Percentiles rank a stretch among this genome's conserved stretches.
These are phyloP conservation scores for Rosa lucieae DNA, from an alignment of 306 rosid genomes.

Conservation along the genomic window DNA sequence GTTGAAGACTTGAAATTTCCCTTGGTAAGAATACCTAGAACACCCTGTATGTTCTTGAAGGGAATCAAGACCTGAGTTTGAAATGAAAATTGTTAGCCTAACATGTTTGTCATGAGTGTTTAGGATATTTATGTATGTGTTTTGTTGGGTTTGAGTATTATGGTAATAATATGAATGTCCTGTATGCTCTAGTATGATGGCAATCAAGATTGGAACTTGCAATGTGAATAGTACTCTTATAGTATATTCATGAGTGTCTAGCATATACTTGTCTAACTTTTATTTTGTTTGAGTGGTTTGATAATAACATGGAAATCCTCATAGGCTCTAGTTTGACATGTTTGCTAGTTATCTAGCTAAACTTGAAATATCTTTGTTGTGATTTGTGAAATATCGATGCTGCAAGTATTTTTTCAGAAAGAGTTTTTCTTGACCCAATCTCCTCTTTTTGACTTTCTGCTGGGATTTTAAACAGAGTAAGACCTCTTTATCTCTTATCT, in stretches of 20 bases:
- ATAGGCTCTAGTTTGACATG: background rate
- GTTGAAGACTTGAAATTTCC: too few species aligned
- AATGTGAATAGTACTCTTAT: background rate
- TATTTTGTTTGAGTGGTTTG: background rate
- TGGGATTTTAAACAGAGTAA: slow-evolving; percentile 49
- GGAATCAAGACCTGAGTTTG: background rate
- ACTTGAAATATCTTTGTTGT: slow-evolving; percentile 7
- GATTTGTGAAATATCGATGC: background rate
- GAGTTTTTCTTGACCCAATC: slow-evolving; percentile 47
- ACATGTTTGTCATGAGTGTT: background rate
- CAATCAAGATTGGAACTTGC: background rate
- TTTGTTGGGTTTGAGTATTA: background rate
- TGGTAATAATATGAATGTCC: background rate
- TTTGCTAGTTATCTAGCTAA: background rate
- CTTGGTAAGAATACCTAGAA: too few species aligned
- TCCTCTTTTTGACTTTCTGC: slow-evolving; percentile 24
- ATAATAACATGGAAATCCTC: background rate
- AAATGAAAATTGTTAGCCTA: background rate
- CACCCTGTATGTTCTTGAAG: background rate
- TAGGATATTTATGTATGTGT: background rate
- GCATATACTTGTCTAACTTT: background rate
- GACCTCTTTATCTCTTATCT: slow-evolving; percentile 26
- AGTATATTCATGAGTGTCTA: background rate
- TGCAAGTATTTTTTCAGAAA: slow-evolving; percentile 9
- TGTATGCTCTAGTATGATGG: background rate